Conservation (phyloP, 495 filamentous ascomycete genomes). For the Penicillium ucsense region DNA sequence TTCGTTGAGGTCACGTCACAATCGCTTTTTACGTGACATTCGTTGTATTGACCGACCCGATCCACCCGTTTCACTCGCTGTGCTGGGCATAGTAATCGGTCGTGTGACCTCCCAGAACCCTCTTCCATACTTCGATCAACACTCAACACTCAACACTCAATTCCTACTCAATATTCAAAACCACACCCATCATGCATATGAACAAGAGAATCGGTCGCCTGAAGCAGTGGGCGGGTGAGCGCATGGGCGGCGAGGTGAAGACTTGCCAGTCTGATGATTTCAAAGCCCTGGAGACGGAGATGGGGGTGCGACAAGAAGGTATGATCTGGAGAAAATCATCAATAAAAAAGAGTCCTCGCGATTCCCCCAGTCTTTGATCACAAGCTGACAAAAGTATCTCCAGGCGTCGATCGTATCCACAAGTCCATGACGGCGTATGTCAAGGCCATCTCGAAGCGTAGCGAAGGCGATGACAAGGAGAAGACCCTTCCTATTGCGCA, state of each 20-base stretch:
- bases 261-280: conserved; percentile 87
- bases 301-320: conserved; percentile 89
- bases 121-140: background rate
- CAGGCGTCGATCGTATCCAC: conserved; percentile 88
- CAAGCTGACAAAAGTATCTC: conserved; percentile 1
- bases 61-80: background rate
- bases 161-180: background rate
- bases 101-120: background rate
- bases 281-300: conserved; percentile 85
- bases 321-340: conserved; percentile 1
- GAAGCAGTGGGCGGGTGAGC: conserved; percentile 97
- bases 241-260: conserved; percentile 90
- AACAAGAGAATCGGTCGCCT: conserved; percentile 94
- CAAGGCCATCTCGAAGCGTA: conserved; percentile 82
- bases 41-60: too few species aligned
- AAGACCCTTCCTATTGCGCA: conserved; percentile 74
- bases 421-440: conserved; percentile 81
- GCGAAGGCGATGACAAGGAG: conserved; percentile 75
- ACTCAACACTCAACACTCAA: background rate
- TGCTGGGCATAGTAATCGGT: background rate
- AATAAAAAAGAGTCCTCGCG: conserved; percentile 1
- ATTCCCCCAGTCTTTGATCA: background rate
- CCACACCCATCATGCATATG: conserved; percentile 61
- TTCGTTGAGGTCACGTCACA: background rate
- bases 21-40: background rate